Conservation (phyloP, 106 monocot genomes). For the Ottelia alismoides region DNA sequence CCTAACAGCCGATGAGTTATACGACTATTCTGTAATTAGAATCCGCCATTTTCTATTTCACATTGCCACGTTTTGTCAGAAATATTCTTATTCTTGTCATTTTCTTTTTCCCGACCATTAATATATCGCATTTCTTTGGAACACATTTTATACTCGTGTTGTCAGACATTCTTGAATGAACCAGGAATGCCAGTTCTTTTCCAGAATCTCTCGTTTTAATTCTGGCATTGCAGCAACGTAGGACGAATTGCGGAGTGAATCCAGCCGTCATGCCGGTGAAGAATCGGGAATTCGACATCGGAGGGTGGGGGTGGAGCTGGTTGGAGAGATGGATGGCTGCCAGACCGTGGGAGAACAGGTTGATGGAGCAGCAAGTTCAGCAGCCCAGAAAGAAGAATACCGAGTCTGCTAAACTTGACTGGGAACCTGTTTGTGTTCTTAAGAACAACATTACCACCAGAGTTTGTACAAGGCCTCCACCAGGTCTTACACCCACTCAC, state of each 20-base stretch:
- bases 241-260: slow-evolving; percentile 17
- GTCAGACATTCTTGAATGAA: too few species aligned
- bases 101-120: too few species aligned
- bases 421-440: slow-evolving; percentile 21
- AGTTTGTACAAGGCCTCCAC: slow-evolving; percentile 29
- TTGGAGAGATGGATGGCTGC: slow-evolving; percentile 65
- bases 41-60: too few species aligned
- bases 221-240: slow-evolving; percentile 45
- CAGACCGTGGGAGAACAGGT: slow-evolving; percentile 49
- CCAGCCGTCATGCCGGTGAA: slow-evolving; percentile 14
- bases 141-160: background rate
- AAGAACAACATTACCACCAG: slow-evolving; percentile 58
- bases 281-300: slow-evolving; percentile 17
- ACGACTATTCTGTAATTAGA: too few species aligned
- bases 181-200: too few species aligned
- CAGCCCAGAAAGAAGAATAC: too few species aligned
- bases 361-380: slow-evolving; percentile 15
- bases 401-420: too few species aligned
- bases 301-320: slow-evolving; percentile 51
- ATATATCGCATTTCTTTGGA: too few species aligned
- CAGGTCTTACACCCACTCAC: slow-evolving; percentile 4
- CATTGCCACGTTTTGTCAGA: too few species aligned
- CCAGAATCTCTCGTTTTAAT: too few species aligned
- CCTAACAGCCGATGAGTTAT: too few species aligned
- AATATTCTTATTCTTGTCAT: background rate